phyloP scores from a whole-genome alignment of 305 asterid genomes.

The Fraxinus sp. region DNA sequence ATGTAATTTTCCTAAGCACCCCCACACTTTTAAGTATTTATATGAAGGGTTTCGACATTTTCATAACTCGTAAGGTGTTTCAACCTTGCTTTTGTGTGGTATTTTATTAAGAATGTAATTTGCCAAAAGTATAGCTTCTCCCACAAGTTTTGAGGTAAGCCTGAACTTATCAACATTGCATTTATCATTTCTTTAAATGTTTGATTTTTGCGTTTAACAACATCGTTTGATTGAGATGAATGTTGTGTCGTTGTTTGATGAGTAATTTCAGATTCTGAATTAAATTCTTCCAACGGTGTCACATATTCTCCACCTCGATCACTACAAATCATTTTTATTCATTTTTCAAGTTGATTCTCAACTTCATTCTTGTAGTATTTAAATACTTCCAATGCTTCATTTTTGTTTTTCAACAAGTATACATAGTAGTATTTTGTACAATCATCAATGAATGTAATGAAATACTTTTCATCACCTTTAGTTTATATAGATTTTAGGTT shows the following conservation, averaged over 20 bases:
- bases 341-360: background rate
- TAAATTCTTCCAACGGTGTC: background rate
- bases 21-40: background rate
- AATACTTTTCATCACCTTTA: background rate
- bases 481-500: background rate
- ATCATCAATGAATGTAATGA: background rate
- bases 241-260: no score
- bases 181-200: background rate
- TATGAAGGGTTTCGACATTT: background rate
- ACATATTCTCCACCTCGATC: background rate
- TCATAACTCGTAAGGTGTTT: background rate
- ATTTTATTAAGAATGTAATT: background rate
- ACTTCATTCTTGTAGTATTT: background rate
- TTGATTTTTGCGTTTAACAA: background rate
- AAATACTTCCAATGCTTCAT: background rate
- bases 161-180: background rate
- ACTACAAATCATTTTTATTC: background rate
- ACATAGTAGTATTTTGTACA: background rate
- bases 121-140: background rate
- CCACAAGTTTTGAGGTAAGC: background rate
- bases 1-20: background rate
- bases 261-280: background rate
- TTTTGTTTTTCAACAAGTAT: background rate
- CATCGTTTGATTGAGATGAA: background rate
- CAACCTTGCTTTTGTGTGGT: background rate